A percentile compares a stretch with the other conserved stretches of the same genome.
phyloP scores from a whole-genome alignment of 345 rosid genomes.

The Citrus trifoliata region DNA sequence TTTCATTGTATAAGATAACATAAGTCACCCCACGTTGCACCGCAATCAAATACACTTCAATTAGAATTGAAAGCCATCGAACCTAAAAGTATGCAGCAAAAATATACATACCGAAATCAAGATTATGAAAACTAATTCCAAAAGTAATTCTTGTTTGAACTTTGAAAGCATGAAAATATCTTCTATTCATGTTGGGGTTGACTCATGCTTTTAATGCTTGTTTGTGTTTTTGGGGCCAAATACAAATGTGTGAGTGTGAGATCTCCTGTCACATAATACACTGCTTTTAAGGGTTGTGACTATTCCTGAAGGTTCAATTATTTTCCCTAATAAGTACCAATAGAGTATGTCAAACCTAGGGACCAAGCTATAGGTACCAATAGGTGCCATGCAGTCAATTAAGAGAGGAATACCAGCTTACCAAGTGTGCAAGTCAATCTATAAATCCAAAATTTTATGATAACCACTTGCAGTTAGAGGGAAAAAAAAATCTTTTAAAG shows the following conservation, averaged over 20 bases:
- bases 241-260: background rate
- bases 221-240: background rate
- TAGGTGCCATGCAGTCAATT: background rate
- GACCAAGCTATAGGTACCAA: background rate
- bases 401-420: background rate
- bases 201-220: conserved; percentile 2
- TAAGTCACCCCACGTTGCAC: too few relatives aligned
- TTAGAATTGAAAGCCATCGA: too few relatives aligned
- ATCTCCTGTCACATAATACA: background rate
- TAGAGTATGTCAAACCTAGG: background rate
- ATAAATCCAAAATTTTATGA: background rate
- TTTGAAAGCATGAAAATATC: conserved; percentile 10
- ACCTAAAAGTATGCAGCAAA: too few relatives aligned
- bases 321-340: background rate
- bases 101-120: too few relatives aligned
- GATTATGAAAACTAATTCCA: too few relatives aligned
- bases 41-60: too few relatives aligned
- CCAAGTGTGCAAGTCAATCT: background rate
- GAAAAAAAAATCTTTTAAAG: background rate
- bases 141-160: background rate
- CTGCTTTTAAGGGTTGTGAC: background rate
- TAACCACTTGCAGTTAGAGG: background rate
- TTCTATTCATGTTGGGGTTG: background rate
- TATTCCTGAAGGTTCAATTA: background rate
- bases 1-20: too few relatives aligned